phyloP scores from a whole-genome alignment of 768 basidiomycete species.

The Macrocybe gigantea region DNA sequence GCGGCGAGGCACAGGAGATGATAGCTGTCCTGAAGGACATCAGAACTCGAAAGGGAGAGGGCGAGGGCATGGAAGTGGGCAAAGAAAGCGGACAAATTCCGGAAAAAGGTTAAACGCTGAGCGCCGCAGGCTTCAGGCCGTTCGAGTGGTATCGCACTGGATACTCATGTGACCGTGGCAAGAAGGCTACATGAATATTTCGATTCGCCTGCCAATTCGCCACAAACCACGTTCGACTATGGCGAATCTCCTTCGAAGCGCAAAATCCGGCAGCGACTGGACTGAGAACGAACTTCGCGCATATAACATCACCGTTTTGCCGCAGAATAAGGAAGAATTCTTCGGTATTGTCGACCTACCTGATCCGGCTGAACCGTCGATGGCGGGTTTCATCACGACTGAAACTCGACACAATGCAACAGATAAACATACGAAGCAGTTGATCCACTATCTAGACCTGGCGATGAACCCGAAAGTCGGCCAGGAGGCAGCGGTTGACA shows the following conservation, averaged over 20 bases:
- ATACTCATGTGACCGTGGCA: too few relatives aligned
- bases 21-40: too few relatives aligned
- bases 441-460: conserved; percentile 18
- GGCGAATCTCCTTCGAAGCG: conserved; percentile 1
- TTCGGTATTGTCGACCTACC: not conserved
- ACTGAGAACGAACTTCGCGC: conserved; percentile 2
- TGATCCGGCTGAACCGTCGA: not conserved
- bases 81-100: too few relatives aligned
- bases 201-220: too few relatives aligned
- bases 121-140: too few relatives aligned
- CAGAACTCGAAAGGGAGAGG: too few relatives aligned
- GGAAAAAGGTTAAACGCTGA: too few relatives aligned
- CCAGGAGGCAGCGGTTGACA: conserved; percentile 20
- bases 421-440: not conserved
- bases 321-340: not conserved
- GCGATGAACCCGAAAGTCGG: conserved; percentile 12
- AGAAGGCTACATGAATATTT: too few relatives aligned
- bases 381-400: not conserved
- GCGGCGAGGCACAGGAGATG: too few relatives aligned
- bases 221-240: not conserved
- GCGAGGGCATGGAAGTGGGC: too few relatives aligned
- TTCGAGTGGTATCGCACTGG: too few relatives aligned
- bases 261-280: conserved; percentile 8
- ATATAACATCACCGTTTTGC: conserved; percentile 1
- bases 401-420: not conserved